Evolutionary conservation across 495 filamentous ascomycete genomes (phyloP).

Genomic region (Annulohypoxylon bovei): DNA sequence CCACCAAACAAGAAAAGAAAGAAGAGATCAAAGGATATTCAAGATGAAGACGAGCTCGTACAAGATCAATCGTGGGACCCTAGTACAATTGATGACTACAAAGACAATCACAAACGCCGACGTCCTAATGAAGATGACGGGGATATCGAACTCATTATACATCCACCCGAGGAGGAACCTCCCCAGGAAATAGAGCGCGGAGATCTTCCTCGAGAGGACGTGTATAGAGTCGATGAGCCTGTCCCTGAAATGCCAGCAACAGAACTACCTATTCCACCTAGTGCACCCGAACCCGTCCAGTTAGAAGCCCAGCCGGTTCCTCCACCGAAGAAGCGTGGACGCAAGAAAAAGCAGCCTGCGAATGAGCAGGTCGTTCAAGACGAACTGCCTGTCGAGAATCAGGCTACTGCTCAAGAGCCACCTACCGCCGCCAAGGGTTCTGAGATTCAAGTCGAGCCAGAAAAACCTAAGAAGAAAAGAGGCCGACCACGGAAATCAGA

Average conservation of each 20-base stretch:
- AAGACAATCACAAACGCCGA: constrained; percentile 30
- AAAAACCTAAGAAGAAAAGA: constrained; percentile 43
- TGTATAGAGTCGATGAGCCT: background rate
- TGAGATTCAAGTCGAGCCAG: constrained; percentile 15
- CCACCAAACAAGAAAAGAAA: constrained; percentile 22
- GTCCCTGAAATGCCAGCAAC: constrained; percentile 15
- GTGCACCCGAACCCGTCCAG: constrained; percentile 1
- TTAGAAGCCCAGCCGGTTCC: constrained; percentile 14
- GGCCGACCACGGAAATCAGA: constrained; percentile 43
- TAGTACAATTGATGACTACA: background rate
- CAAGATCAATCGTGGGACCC: constrained; percentile 13
- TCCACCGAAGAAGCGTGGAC: constrained; percentile 42
- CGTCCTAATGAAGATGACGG: constrained; percentile 19
- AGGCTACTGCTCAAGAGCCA: constrained; percentile 2
- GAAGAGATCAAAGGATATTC: constrained; percentile 13
- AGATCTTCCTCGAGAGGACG: constrained; percentile 1
- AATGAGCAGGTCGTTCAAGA: background rate
- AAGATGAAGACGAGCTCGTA: constrained; percentile 41
- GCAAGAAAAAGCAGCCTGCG: constrained; percentile 41
- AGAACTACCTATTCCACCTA: constrained; percentile 7
- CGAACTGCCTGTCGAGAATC: constrained; percentile 2
- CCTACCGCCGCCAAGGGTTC: background rate
- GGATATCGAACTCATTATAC: constrained; percentile 20
- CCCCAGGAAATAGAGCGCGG: background rate
- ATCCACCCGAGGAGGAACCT: constrained; percentile 5